These are phyloP conservation scores for Talinum fruticosum DNA, from an alignment of 148 eudicot species.

Conservation along the genomic window DNA sequence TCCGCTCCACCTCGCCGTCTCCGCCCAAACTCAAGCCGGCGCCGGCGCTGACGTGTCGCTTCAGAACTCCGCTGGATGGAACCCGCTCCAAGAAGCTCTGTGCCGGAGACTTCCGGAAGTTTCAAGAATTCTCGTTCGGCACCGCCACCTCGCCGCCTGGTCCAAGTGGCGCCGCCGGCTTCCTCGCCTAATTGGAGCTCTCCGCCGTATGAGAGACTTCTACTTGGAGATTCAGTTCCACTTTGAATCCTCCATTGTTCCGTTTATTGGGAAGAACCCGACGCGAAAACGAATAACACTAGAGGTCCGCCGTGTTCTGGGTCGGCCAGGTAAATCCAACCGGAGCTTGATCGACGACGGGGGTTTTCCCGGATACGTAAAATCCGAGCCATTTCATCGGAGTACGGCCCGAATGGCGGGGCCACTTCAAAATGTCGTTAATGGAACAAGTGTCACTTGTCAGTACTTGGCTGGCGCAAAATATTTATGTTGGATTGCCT, in stretches of 20 bases:
- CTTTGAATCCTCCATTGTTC: conserved; percentile 90
- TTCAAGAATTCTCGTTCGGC: conserved; percentile 44
- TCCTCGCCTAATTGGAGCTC: conserved; percentile 61
- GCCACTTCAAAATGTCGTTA: no score
- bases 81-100: conserved; percentile 76
- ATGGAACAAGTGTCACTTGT: no score
- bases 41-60: conserved; percentile 87
- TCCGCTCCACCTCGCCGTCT: conserved; percentile 62
- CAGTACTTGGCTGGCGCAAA: no score
- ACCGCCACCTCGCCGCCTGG: conserved; percentile 79
- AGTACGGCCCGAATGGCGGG: no score
- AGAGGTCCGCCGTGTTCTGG: no score
- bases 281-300: no score
- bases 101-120: conserved; percentile 54
- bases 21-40: conserved; percentile 44
- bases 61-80: conserved; percentile 86
- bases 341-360: no score
- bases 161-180: conserved; percentile 85
- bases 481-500: no score
- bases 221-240: conserved; percentile 89
- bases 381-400: no score
- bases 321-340: no score
- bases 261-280: conserved; percentile 87
- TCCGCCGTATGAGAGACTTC: conserved; percentile 80
- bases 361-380: no score